Evolutionary conservation across 805 yeast species (phyloP).

Genomic region (Candida adriatica): DNA sequence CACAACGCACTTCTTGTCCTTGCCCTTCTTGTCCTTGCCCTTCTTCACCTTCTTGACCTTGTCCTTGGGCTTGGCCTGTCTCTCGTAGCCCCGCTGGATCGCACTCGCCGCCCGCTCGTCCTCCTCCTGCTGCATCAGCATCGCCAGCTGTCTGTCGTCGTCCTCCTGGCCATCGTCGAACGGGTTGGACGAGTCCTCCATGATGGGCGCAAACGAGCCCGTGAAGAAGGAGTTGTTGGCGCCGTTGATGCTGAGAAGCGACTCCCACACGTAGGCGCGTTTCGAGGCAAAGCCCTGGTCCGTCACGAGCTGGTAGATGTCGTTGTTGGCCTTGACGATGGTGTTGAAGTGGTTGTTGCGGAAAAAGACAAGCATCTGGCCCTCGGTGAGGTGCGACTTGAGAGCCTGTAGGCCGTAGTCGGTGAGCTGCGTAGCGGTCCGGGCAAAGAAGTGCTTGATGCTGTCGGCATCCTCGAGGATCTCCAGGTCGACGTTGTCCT

Average conservation of each 20-base stretch:
- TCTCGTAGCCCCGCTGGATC: conserved; percentile 32
- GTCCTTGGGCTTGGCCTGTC: conserved; percentile 2
- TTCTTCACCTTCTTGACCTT: conserved; percentile 9
- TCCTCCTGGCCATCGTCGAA: conserved; percentile 21
- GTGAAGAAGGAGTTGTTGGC: conserved; percentile 60
- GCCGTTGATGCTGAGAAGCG: conserved; percentile 61
- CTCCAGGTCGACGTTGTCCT: conserved; percentile 21
- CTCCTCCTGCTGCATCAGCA: conserved; percentile 47
- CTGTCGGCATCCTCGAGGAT: conserved; percentile 28
- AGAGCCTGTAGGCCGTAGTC: conserved; percentile 50
- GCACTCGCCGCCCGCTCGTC: conserved; percentile 43
- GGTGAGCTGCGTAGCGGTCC: conserved; percentile 73
- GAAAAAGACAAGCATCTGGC: conserved; percentile 65
- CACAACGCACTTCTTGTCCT: conserved; percentile 19
- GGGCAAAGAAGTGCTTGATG: conserved; percentile 44
- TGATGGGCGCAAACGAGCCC: conserved; percentile 51
- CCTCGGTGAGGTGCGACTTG: conserved; percentile 37
- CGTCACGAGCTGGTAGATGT: conserved; percentile 61
- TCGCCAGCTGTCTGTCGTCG: conserved; percentile 37
- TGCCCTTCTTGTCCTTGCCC: conserved; percentile 5
- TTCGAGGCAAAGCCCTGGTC: conserved; percentile 56
- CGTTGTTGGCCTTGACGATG: conserved; percentile 40
- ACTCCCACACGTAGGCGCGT: conserved; percentile 72
- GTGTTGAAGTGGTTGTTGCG: conserved; percentile 89
- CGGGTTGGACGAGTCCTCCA: conserved; percentile 19